Base-by-base conservation (phyloP, 2,329 filamentous ascomycete genomes). In the Cylindrodendrum hubeiense region DNA sequence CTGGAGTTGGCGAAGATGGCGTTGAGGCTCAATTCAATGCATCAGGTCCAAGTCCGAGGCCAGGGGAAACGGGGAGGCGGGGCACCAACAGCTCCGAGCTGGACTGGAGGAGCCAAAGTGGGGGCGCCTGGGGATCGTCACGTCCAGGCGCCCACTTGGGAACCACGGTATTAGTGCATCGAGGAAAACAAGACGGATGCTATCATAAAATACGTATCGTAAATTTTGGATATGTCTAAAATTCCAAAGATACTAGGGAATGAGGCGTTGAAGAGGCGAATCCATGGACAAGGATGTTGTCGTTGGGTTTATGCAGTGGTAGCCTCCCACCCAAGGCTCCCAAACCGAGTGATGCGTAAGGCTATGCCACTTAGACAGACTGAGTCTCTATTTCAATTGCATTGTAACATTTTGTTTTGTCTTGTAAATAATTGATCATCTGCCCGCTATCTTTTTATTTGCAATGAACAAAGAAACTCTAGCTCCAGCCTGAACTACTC, bases 11-110 rank as follows among this genome's bases (percentile, higher is more conserved):
- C 44, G 60, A 51, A 59, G 70, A 65, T 60, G 61, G 63, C 70
- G 63, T 66, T 56, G 70, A 69, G 62, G 62, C 67, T 72, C 62
- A 28, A 30, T 26, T 28, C 24, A 56, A 55, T 53, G 61, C 69
- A 65, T 70, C 52, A 60, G 62, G 65, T 65, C 67, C 56, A 21
- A 50, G 34, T 39, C 37, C 61, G 65, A 70, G 61, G 66, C 49
- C 50, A 67, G 70, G 67, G 58, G 68, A 68, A 62, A 63, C 57
- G 44, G 63, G 47, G 67, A 71, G 69, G 71, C 72, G 74, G 74
- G 74, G 74, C 47, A 50, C 24, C 73, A 65, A 49, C 54, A 46
- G 63, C 57, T 67, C 21, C 61, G 62, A 71, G 67, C 67, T 69
- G 67, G n/a, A n/a, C n/a, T 30, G 55, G 58, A n/a, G 15, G 44